phyloP scores from a whole-genome alignment of 345 rosid species.

The Raphanus sativus region DNA sequence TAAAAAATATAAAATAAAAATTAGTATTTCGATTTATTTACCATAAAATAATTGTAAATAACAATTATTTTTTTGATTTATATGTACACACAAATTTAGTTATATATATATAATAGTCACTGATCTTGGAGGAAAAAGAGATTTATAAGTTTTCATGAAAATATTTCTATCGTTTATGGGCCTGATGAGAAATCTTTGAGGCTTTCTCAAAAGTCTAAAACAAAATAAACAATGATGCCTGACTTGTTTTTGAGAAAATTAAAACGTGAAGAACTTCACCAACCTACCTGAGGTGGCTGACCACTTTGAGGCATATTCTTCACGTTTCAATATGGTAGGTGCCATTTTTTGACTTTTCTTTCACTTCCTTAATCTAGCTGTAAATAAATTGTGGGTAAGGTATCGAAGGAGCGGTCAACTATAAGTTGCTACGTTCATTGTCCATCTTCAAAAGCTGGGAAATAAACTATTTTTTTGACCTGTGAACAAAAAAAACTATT shows the following conservation, averaged over 20 bases:
- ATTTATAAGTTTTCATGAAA: background rate
- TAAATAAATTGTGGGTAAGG: background rate
- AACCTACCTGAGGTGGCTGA: conserved; percentile 25
- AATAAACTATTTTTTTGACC: too few species aligned
- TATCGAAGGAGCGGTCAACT: background rate
- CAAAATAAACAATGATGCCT: background rate
- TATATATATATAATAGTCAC: too few species aligned
- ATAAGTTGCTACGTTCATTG: background rate
- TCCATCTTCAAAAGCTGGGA: background rate
- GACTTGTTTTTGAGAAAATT: conserved; percentile 3
- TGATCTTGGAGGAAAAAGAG: too few species aligned
- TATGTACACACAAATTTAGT: too few species aligned
- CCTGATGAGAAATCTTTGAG: conserved; percentile 8
- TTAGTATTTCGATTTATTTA: too few species aligned
- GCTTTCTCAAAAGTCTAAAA: background rate
- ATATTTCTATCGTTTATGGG: conserved; percentile 8
- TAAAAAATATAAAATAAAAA: too few species aligned
- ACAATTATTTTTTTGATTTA: too few species aligned
- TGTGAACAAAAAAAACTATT: background rate
- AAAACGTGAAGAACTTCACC: conserved; percentile 36
- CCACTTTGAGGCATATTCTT: conserved; percentile 26
- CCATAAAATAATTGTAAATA: too few species aligned
- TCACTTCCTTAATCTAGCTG: background rate
- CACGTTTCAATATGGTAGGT: conserved; percentile 36
- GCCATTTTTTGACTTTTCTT: background rate